These are phyloP conservation scores for Coniochaeta sp. DNA, from an alignment of 2,329 filamentous ascomycete genomes.

Conservation along the genomic window DNA sequence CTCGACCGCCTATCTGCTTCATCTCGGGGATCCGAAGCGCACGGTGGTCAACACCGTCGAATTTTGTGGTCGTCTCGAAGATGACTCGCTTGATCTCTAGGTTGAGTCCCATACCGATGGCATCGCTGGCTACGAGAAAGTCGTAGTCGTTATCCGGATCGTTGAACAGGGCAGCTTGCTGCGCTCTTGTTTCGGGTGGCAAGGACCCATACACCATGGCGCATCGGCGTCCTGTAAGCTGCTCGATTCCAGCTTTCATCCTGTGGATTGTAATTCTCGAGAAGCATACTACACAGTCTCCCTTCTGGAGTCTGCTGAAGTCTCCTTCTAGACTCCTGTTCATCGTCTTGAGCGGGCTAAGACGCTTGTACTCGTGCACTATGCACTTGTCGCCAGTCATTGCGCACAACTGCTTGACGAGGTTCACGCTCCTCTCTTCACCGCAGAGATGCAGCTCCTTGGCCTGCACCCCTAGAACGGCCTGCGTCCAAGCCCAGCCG, in stretches of 20 bases:
- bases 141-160: constrained; percentile 95
- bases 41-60: constrained; percentile 50
- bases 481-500: constrained; percentile 93
- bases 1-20: constrained; percentile 91
- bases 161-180: constrained; percentile 91
- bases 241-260: constrained; percentile 72
- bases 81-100: constrained; percentile 86
- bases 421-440: constrained; percentile 71
- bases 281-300: constrained; percentile 86
- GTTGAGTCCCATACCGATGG: constrained; percentile 96
- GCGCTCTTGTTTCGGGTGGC: constrained; percentile 85
- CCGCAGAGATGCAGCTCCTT: constrained; percentile 91
- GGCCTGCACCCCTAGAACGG: constrained; percentile 78
- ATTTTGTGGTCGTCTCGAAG: constrained; percentile 73
- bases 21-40: constrained; percentile 67
- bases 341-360: constrained; percentile 70
- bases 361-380: constrained; percentile 74
- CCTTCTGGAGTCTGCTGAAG: constrained; percentile 67
- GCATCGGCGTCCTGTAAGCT: constrained; percentile 67
- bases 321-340: constrained; percentile 54
- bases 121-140: constrained; percentile 74
- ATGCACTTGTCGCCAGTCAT: constrained; percentile 75
- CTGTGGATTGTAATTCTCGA: constrained; percentile 75
- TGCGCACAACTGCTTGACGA: constrained; percentile 74
- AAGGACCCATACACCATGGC: constrained; percentile 90